phyloP scores from a whole-genome alignment of 2,329 filamentous ascomycete species.

The Bipolaris zeicola region DNA sequence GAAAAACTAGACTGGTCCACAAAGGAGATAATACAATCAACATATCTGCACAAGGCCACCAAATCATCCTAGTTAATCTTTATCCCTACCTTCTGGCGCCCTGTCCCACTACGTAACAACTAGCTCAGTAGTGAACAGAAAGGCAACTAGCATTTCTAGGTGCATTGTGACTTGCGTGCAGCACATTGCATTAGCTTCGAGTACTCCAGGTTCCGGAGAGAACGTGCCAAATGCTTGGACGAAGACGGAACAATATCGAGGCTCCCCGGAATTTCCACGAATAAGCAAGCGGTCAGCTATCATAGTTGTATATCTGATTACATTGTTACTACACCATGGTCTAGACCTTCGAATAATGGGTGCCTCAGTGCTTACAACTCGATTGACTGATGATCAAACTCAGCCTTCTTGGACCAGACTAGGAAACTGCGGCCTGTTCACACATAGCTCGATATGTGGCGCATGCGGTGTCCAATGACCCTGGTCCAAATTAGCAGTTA shows the following conservation, averaged over 20 bases:
- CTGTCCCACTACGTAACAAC: not conserved
- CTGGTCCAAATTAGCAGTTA: not conserved
- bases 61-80: not conserved
- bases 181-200: constrained; percentile 1
- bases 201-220: constrained; percentile 7
- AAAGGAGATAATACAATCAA: not conserved
- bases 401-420: not conserved
- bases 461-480: not conserved
- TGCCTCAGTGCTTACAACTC: not conserved
- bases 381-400: not conserved
- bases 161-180: constrained; percentile 5
- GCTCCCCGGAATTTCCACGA: constrained; percentile 4
- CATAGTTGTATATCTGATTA: not conserved
- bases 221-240: not conserved
- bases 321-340: not conserved
- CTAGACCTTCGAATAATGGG: not conserved
- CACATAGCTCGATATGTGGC: not conserved
- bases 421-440: not conserved
- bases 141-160: not conserved
- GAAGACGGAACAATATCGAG: constrained; percentile 5
- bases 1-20: too few relatives aligned
- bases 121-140: constrained; percentile 6
- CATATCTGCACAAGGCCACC: not conserved
- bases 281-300: not conserved
- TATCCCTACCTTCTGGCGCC: not conserved